Percentiles rank a stretch among this genome's conserved stretches.
phyloP scores from a whole-genome alignment of 441 rosid genomes.

The Metrosideros polymorpha region DNA sequence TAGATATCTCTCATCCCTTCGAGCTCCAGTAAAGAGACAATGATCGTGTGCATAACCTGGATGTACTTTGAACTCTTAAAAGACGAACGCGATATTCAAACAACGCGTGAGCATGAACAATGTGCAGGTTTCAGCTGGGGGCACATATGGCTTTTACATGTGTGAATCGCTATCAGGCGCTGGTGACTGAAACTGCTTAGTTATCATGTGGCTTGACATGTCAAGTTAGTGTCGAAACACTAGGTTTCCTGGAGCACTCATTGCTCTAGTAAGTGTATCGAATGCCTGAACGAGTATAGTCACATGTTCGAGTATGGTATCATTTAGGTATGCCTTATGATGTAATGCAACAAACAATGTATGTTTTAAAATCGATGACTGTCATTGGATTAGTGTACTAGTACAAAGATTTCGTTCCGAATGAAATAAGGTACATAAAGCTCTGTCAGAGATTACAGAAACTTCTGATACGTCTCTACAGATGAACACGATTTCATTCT shows the following conservation, averaged over 20 bases:
- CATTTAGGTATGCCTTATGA: background rate
- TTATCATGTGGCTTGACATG: background rate
- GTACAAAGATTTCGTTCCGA: background rate
- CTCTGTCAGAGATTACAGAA: background rate
- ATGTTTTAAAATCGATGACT: background rate
- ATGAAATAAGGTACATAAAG: background rate
- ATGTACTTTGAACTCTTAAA: background rate
- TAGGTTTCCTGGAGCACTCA: background rate
- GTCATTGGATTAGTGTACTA: background rate
- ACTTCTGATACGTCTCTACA: background rate
- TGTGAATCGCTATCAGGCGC: background rate
- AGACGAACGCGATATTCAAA: background rate
- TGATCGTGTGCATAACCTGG: slow-evolving; percentile 2
- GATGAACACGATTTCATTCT: background rate
- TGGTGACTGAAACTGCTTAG: background rate
- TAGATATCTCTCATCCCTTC: slow-evolving; percentile 54
- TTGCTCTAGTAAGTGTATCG: background rate
- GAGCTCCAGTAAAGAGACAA: slow-evolving; percentile 65
- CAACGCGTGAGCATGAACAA: background rate
- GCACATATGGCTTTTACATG: background rate
- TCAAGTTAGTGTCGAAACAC: background rate
- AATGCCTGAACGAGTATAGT: background rate
- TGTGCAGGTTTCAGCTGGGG: background rate
- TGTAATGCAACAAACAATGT: background rate
- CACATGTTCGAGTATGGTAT: background rate